These are phyloP conservation scores for Aspergillus candidus DNA, from an alignment of 2,329 filamentous ascomycete genomes.

Conservation along the genomic window DNA sequence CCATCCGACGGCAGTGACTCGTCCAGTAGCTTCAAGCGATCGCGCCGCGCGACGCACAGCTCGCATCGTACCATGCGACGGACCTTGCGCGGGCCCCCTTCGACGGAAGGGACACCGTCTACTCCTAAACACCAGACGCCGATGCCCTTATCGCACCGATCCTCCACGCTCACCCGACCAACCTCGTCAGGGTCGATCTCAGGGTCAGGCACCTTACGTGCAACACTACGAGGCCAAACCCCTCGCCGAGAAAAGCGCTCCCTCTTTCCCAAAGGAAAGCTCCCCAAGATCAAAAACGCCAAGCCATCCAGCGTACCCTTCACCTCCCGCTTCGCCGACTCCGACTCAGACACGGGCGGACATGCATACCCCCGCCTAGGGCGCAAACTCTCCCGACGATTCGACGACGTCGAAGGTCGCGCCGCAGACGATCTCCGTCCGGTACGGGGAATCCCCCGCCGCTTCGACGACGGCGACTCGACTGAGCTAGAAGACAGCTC, in stretches of 20 bases:
- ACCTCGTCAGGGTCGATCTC: constrained; percentile 35
- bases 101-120: too few relatives aligned
- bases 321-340: constrained; percentile 52
- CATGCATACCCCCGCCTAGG: constrained; percentile 46
- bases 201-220: constrained; percentile 39
- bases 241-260: constrained; percentile 38
- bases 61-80: constrained; percentile 58
- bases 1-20: constrained; percentile 62
- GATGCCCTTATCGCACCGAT: constrained; percentile 46
- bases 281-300: constrained; percentile 23
- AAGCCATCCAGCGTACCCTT: constrained; percentile 25
- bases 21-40: constrained; percentile 71
- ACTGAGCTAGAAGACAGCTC: constrained; percentile 58
- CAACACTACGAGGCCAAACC: constrained; percentile 46
- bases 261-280: constrained; percentile 36
- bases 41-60: constrained; percentile 43
- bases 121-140: constrained; percentile 7
- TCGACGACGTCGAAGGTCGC: constrained; percentile 65
- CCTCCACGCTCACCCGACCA: constrained; percentile 49
- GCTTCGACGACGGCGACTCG: constrained; percentile 56
- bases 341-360: constrained; percentile 50
- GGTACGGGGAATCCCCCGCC: constrained; percentile 56
- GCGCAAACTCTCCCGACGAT: constrained; percentile 49
- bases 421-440: constrained; percentile 39
- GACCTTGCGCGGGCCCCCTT: constrained; percentile 57